phyloP scores from a whole-genome alignment of 2,329 filamentous ascomycete genomes.

The Apiospora aurea region DNA sequence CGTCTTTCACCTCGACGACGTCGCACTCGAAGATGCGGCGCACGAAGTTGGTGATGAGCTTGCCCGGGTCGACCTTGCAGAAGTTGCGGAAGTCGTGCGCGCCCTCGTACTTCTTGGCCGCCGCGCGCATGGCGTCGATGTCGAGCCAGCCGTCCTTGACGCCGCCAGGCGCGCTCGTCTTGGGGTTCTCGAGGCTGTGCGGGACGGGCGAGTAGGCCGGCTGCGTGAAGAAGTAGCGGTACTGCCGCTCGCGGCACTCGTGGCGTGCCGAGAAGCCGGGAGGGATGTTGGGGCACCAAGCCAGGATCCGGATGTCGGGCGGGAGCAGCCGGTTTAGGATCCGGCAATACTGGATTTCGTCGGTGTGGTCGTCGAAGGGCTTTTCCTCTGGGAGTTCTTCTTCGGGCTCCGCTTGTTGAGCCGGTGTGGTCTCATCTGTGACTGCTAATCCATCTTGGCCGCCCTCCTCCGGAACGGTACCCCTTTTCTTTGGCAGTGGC shows the following conservation, averaged over 20 bases:
- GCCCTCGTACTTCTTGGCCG: constrained; percentile 81
- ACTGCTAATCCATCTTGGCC: constrained; percentile 24
- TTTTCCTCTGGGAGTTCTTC: constrained; percentile 28
- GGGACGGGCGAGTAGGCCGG: constrained; percentile 80
- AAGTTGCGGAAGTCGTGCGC: constrained; percentile 95
- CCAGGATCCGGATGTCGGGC: constrained; percentile 86
- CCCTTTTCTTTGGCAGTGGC: constrained; percentile 55
- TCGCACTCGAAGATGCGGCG: constrained; percentile 81
- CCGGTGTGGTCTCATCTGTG: neutral
- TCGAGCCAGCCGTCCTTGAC: constrained; percentile 80
- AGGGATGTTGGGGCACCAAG: constrained; percentile 89
- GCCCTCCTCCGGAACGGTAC: constrained; percentile 27
- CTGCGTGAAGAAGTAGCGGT: constrained; percentile 98
- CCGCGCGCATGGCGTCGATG: constrained; percentile 84
- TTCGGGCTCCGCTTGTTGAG: neutral
- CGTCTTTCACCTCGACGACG: constrained; percentile 72
- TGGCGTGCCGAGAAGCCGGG: constrained; percentile 87
- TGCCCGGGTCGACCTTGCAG: constrained; percentile 89
- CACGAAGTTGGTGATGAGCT: constrained; percentile 86
- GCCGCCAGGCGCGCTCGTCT: constrained; percentile 34
- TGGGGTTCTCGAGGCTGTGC: constrained; percentile 55
- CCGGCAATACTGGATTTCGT: constrained; percentile 85
- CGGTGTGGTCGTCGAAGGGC: constrained; percentile 70
- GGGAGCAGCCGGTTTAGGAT: constrained; percentile 89
- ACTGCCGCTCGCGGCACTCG: constrained; percentile 88